A percentile compares a stretch with the other conserved stretches of the same genome.
phyloP scores from a whole-genome alignment of 2,329 filamentous ascomycete species.

The Aspergillus melleus region DNA sequence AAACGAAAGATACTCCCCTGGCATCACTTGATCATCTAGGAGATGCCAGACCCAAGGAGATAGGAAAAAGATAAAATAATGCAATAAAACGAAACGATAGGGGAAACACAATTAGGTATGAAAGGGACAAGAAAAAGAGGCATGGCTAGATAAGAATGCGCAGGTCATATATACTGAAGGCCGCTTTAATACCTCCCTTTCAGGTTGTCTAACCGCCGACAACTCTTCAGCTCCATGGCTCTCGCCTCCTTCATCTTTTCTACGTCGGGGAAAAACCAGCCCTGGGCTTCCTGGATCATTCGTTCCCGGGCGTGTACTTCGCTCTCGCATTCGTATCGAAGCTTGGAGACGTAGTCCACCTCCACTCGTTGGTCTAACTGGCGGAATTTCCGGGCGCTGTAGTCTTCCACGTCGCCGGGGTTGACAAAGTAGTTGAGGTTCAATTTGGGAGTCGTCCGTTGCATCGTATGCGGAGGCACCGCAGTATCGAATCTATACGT shows the following conservation, averaged over 20 bases:
- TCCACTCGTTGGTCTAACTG: constrained; percentile 79
- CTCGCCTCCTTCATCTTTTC: constrained; percentile 74
- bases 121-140: neutral
- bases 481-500: constrained; percentile 74
- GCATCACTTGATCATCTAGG: constrained; percentile 17
- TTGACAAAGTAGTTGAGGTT: constrained; percentile 84
- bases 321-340: constrained; percentile 71
- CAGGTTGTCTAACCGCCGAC: constrained; percentile 56
- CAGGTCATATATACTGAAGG: constrained; percentile 6
- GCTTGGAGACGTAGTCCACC: constrained; percentile 64
- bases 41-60: constrained; percentile 5
- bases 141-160: constrained; percentile 1
- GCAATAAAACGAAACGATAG: constrained; percentile 1
- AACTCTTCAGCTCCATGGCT: constrained; percentile 60
- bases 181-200: constrained; percentile 37
- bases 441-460: constrained; percentile 68
- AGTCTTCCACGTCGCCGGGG: constrained; percentile 72
- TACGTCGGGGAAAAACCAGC: constrained; percentile 82
- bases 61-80: constrained; percentile 4
- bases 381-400: constrained; percentile 66
- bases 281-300: constrained; percentile 74
- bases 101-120: constrained; percentile 11
- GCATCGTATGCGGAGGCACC: constrained; percentile 68
- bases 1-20: constrained; percentile 1
- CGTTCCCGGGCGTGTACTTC: constrained; percentile 67